Conservation (phyloP, 305 asterid genomes). For the Rubia tinctorum region DNA sequence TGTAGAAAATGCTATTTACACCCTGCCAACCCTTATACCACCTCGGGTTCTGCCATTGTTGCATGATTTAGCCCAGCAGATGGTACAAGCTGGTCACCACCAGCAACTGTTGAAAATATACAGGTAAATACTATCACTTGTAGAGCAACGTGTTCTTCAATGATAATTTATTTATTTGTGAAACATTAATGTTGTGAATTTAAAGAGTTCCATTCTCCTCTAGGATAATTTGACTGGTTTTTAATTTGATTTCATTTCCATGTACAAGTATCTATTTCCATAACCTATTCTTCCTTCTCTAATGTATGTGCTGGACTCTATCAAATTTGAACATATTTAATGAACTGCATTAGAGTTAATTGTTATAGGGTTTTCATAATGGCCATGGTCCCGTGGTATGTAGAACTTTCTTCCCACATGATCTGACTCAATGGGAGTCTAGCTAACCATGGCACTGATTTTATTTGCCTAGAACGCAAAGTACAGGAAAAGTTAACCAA, state of each 20-base stretch:
- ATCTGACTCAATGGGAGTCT: neutral
- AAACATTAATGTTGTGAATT: neutral
- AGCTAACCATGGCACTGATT: neutral
- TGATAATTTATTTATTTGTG: neutral
- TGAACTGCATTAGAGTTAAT: neutral
- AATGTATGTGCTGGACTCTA: neutral
- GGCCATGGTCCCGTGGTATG: neutral
- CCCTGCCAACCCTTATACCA: slow-evolving; percentile 85
- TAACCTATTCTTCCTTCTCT: neutral
- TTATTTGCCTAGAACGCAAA: neutral
- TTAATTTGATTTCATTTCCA: neutral
- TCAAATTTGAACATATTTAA: neutral
- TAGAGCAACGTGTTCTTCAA: slow-evolving; percentile 19
- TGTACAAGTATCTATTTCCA: neutral
- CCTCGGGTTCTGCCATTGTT: slow-evolving; percentile 81
- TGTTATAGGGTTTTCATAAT: neutral
- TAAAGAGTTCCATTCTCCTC: neutral
- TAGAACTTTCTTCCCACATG: neutral
- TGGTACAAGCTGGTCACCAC: slow-evolving; percentile 92
- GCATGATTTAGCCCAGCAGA: slow-evolving; percentile 89
- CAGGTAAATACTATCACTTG: slow-evolving; percentile 42
- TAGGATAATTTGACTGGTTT: neutral
- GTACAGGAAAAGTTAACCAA: neutral
- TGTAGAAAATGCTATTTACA: slow-evolving; percentile 65
- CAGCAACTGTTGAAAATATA: slow-evolving; percentile 77